Evolutionary conservation across 2,329 filamentous ascomycete species (phyloP), one percentile per base, ranked within the genome.

Genomic region (Calonectria crousiana): DNA sequence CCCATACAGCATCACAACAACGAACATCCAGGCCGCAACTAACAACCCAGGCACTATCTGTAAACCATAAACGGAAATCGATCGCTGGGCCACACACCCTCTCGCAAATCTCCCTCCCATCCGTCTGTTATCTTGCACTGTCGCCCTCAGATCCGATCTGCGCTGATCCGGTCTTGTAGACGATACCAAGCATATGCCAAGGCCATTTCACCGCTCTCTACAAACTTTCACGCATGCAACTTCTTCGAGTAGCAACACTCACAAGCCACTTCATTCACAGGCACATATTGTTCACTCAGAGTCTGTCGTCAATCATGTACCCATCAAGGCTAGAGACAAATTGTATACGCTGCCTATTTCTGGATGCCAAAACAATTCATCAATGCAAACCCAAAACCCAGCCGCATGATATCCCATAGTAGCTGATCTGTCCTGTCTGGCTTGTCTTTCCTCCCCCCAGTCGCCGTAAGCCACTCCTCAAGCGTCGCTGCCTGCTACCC

Each of bases 361-460:
- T 81, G 78, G 78, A 79, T 79, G 77, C 75, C 74, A 81, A 78
- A 80, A 76, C 78, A 83, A 78, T 77, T 80, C 77, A 77, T 84
- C 77, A 78, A 84, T 84, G 84, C 82, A 83, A 85, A 82, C 81
- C 82, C 81, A 83, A 84, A 84, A 80, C 78, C 83, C 82, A 83
- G 80, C 80, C 82, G 81, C 82, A 82, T 81, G 79, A 82, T 82
- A 82, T 83, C 81, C 84, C 83, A 82, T 78, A 81, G 77, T 82
- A 83, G 82, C 82, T 83, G 82, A 80, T 82, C 77, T 82, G 77
- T 84, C 79, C 79, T 84, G 82, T 84, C 82, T 84, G 84, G 79
- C 82, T 76, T 79, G 81, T 80, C 79, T 77, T 80, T 78, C 79
- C 80, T 79, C 80, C 79, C 77, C 77, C 74, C 76, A 75, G 56